These are phyloP conservation scores for Backusella circina DNA, from an alignment of 192 early-diverging fungal species.

Conservation along the genomic window DNA sequence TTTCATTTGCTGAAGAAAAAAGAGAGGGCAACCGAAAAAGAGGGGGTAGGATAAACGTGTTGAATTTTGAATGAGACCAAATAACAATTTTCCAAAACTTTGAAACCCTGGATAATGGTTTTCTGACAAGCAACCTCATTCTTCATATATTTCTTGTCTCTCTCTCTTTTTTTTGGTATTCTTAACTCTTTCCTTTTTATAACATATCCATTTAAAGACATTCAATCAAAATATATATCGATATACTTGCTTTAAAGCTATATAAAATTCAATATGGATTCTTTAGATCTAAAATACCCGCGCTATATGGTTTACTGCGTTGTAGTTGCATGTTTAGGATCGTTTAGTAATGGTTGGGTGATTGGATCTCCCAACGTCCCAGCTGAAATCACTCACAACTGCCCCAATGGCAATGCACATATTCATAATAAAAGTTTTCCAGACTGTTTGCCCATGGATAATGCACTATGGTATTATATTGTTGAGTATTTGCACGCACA, in stretches of 20 bases:
- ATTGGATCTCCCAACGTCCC: constrained; percentile 44
- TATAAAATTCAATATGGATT: constrained; percentile 32
- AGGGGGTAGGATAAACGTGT: not conserved
- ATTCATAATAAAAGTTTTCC: not conserved
- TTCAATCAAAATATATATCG: not conserved
- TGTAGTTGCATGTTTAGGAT: constrained; percentile 35
- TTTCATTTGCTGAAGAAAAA: not conserved
- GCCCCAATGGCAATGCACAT: constrained; percentile 13
- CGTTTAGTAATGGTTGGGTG: constrained; percentile 38
- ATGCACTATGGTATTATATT: constrained; percentile 20
- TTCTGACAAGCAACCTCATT: not conserved
- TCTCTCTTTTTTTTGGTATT: not conserved
- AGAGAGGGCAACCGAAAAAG: not conserved
- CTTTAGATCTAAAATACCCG: constrained; percentile 31
- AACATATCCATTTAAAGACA: not conserved
- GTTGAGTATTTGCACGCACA: too few species aligned
- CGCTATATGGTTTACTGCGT: constrained; percentile 39
- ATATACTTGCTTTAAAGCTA: not conserved
- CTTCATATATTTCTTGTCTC: not conserved
- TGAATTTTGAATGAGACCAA: not conserved
- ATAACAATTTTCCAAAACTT: not conserved
- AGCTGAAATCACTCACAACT: constrained; percentile 26
- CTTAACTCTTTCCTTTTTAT: not conserved
- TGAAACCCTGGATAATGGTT: not conserved
- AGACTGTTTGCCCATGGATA: constrained; percentile 31